These are phyloP conservation scores for Fusarium sp. DNA, from an alignment of 2,329 filamentous ascomycete species.

Conservation along the genomic window DNA sequence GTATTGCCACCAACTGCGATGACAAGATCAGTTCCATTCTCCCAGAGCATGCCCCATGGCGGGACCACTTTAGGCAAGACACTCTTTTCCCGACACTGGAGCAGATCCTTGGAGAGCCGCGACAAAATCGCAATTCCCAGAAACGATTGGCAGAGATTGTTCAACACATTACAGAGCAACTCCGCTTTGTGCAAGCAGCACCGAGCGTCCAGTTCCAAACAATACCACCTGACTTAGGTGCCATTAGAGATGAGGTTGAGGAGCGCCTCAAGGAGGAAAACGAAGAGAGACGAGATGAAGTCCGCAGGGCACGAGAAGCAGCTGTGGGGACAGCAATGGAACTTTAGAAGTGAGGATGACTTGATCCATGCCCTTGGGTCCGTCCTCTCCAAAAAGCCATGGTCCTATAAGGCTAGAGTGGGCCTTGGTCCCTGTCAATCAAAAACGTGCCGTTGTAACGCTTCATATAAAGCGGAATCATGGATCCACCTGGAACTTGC, in stretches of 20 bases:
- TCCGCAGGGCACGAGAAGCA: conserved; percentile 63
- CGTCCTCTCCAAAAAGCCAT: not conserved
- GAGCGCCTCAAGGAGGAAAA: conserved; percentile 69
- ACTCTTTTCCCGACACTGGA: conserved; percentile 89
- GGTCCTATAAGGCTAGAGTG: conserved; percentile 7
- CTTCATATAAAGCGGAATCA: conserved; percentile 12
- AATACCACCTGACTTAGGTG: conserved; percentile 78
- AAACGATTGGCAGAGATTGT: conserved; percentile 80
- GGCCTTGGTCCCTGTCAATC: conserved; percentile 8
- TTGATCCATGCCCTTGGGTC: not conserved
- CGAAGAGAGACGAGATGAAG: conserved; percentile 63
- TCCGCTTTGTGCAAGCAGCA: conserved; percentile 82
- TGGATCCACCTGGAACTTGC: not conserved
- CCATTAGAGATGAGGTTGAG: conserved; percentile 73
- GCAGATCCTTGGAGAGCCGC: conserved; percentile 69
- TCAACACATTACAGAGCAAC: conserved; percentile 80
- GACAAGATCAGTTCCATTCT: conserved; percentile 75
- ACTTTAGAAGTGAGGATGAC: conserved; percentile 42
- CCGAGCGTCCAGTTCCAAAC: conserved; percentile 86
- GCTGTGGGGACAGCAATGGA: conserved; percentile 67
- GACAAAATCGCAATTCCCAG: conserved; percentile 79
- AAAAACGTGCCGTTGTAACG: conserved; percentile 4
- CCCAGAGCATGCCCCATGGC: conserved; percentile 81
- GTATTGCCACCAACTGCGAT: conserved; percentile 80
- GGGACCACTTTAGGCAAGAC: conserved; percentile 86